These are phyloP conservation scores for Exophiala sp. DNA, from an alignment of 2,329 filamentous ascomycete species.

Conservation along the genomic window DNA sequence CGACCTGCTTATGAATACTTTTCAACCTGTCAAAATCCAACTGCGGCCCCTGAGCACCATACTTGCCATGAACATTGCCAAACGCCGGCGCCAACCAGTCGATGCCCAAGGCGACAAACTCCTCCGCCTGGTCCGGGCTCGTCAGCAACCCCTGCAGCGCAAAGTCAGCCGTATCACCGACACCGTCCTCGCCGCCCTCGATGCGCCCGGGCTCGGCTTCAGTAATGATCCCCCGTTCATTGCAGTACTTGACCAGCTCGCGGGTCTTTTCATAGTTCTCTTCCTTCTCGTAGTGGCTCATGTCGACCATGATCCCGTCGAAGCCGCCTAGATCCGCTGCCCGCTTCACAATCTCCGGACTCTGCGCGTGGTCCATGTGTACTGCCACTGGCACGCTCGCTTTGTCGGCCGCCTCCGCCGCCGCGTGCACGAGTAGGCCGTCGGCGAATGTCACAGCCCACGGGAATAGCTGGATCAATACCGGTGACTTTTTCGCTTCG, in stretches of 20 bases:
- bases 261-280: constrained; percentile 61
- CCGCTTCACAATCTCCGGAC: constrained; percentile 50
- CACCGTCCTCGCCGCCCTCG: constrained; percentile 67
- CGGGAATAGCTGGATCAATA: constrained; percentile 68
- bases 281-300: constrained; percentile 64
- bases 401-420: constrained; percentile 51
- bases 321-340: constrained; percentile 59
- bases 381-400: constrained; percentile 57
- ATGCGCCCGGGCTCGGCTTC: constrained; percentile 67
- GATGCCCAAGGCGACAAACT: constrained; percentile 65
- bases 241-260: constrained; percentile 58
- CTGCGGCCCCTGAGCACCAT: constrained; percentile 43
- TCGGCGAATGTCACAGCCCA: constrained; percentile 65
- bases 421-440: constrained; percentile 50
- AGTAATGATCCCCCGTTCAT: constrained; percentile 59
- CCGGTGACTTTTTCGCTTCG: constrained; percentile 59
- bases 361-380: constrained; percentile 63
- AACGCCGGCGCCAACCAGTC: constrained; percentile 71
- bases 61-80: constrained; percentile 70
- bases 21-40: constrained; percentile 41
- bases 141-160: constrained; percentile 52
- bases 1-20: constrained; percentile 46
- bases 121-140: constrained; percentile 61
- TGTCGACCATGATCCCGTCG: constrained; percentile 72
- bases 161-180: constrained; percentile 58